Evolutionary conservation across 139 green algal species (phyloP).

Genomic region (Chlorella sp.): DNA sequence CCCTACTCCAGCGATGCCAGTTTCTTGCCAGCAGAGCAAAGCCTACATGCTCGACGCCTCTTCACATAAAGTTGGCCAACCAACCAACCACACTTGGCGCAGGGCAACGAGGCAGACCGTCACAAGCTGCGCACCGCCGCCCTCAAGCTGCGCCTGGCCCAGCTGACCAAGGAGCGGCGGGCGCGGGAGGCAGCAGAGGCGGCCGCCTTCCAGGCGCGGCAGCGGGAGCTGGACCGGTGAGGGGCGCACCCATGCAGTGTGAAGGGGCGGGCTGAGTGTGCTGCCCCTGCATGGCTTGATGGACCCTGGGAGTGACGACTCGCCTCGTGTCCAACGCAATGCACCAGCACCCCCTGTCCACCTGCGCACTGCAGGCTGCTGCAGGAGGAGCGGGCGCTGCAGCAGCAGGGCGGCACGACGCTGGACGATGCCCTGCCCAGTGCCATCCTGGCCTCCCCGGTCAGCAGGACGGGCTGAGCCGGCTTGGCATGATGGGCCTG

Average conservation of each 20-base stretch:
- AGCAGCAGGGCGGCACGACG: not conserved
- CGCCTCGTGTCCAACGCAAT: too few relatives aligned
- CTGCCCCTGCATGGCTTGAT: too few relatives aligned
- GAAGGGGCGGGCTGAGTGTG: too few relatives aligned
- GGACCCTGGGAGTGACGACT: too few relatives aligned
- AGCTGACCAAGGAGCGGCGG: conserved; percentile 14
- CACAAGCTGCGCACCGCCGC: conserved; percentile 17
- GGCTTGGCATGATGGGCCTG: too few relatives aligned
- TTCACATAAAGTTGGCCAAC: too few relatives aligned
- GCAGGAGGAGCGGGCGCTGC: not conserved
- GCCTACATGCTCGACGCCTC: not conserved
- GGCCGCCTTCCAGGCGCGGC: not conserved
- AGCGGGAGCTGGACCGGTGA: conserved; percentile 11
- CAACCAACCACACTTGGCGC: too few relatives aligned
- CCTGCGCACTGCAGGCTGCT: not conserved
- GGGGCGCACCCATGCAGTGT: too few relatives aligned
- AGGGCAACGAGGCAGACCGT: not conserved
- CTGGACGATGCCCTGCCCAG: not conserved
- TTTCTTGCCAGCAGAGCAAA: too few relatives aligned
- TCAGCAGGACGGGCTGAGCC: not conserved
- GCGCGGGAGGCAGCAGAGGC: not conserved
- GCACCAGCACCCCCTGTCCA: too few relatives aligned
- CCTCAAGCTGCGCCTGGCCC: conserved; percentile 6
- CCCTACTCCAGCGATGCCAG: too few relatives aligned
- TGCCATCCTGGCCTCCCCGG: not conserved